Conservation (phyloP, 2,329 filamentous ascomycete genomes). For the Aspergillus neotritici region DNA sequence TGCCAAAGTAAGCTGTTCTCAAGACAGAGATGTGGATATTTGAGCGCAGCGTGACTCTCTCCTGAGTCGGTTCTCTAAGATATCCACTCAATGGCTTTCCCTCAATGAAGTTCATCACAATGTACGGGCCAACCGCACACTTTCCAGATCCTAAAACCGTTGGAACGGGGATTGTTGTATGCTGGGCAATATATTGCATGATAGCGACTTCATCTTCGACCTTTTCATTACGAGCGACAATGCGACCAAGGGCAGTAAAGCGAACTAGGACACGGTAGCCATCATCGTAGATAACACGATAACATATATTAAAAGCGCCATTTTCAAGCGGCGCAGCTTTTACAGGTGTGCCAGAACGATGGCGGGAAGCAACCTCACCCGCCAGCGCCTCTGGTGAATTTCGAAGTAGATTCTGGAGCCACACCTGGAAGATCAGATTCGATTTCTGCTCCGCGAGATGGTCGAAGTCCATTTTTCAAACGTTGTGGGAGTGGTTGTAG, state of each 20-base stretch:
- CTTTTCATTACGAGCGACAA: conserved; percentile 24
- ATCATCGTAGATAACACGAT: conserved; percentile 24
- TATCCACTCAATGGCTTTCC: conserved; percentile 18
- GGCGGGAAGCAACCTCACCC: conserved; percentile 17
- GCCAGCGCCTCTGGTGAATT: conserved; percentile 21
- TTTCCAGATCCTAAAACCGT: conserved; percentile 17
- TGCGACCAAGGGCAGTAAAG: conserved; percentile 24
- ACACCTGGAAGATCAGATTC: conserved; percentile 18
- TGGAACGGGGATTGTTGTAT: conserved; percentile 23
- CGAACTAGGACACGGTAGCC: conserved; percentile 21
- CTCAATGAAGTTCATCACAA: conserved; percentile 24
- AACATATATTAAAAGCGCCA: conserved; percentile 30
- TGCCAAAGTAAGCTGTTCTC: conserved; percentile 18
- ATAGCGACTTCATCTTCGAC: conserved; percentile 23
- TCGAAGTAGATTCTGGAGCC: conserved; percentile 19
- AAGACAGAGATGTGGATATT: conserved; percentile 15
- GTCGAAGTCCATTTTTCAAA: conserved; percentile 20
- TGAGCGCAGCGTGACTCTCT: conserved; percentile 12
- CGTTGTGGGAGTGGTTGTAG: too few species aligned
- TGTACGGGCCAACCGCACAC: conserved; percentile 19
- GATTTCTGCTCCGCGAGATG: conserved; percentile 18
- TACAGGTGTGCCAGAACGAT: conserved; percentile 15
- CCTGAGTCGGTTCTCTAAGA: conserved; percentile 16
- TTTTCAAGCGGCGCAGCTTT: conserved; percentile 18
- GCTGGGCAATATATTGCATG: conserved; percentile 20